A percentile compares a stretch with the other conserved stretches of the same genome.
Conservation (phyloP, 176 grass and related monocot species). For the Metroxylon sagu region DNA sequence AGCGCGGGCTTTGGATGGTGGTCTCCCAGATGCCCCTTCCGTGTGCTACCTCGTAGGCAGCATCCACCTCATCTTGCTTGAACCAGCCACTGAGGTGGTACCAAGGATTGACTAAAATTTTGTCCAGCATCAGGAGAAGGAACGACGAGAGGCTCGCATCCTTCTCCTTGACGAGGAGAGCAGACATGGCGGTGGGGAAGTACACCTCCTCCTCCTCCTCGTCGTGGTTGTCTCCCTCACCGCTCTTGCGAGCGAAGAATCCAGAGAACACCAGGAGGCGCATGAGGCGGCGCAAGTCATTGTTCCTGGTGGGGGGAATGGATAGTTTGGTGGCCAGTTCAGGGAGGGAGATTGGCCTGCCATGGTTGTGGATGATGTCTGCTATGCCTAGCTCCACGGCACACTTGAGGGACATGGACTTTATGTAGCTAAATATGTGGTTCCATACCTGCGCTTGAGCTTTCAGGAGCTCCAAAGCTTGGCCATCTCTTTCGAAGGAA, state of each 20-base stretch:
- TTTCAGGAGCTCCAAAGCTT: background rate
- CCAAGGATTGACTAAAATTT: too few relatives aligned
- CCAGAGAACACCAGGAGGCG: slow-evolving; percentile 10
- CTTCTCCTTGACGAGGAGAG: background rate
- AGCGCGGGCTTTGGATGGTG: too few relatives aligned
- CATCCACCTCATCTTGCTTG: too few relatives aligned
- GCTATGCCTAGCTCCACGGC: slow-evolving; percentile 21
- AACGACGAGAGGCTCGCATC: background rate
- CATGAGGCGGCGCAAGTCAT: slow-evolving; percentile 19
- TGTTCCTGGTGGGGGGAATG: background rate
- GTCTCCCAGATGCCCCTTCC: too few relatives aligned
- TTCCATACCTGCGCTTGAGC: slow-evolving; percentile 4
- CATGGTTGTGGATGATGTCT: slow-evolving; percentile 18
- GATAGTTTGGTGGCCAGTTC: background rate
- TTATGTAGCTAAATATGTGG: background rate
- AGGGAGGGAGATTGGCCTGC: slow-evolving; percentile 4
- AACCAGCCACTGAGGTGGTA: too few relatives aligned
- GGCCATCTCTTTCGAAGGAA: too few relatives aligned
- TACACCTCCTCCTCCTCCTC: background rate
- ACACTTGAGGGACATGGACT: slow-evolving; percentile 20
- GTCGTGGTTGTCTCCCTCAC: background rate
- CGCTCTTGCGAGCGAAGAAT: background rate
- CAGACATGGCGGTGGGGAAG: slow-evolving; percentile 4
- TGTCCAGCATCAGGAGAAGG: background rate
- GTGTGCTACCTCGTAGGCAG: too few relatives aligned